Evolutionary conservation across 2,329 filamentous ascomycete species (phyloP).

Genomic region (Cordyceps cicadae): DNA sequence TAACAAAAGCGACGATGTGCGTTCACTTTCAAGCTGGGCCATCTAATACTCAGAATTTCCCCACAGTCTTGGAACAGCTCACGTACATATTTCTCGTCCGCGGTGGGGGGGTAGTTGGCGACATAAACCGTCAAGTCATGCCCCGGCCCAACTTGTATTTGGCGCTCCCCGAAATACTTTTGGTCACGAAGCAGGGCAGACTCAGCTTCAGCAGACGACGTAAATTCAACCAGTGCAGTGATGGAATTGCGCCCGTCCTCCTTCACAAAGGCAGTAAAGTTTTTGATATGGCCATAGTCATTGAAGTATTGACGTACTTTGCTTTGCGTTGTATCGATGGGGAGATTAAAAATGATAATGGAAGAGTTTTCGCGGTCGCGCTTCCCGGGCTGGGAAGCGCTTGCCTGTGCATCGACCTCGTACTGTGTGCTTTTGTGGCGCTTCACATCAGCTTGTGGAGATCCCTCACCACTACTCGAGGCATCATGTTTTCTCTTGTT

Average conservation of each 20-base stretch:
- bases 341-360: conserved; percentile 71
- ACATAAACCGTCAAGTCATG: conserved; percentile 78
- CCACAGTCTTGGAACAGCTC: conserved; percentile 67
- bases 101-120: conserved; percentile 76
- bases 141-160: conserved; percentile 67
- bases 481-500: conserved; percentile 70
- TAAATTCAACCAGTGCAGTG: conserved; percentile 78
- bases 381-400: conserved; percentile 39
- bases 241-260: conserved; percentile 56
- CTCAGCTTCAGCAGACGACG: conserved; percentile 67
- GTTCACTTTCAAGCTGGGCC: conserved; percentile 86
- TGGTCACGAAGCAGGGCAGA: conserved; percentile 74
- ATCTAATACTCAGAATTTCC: conserved; percentile 75
- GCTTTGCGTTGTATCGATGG: conserved; percentile 58
- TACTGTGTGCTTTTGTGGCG: conserved; percentile 48
- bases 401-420: conserved; percentile 19
- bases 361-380: conserved; percentile 88
- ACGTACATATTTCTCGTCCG: conserved; percentile 62
- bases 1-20: conserved; percentile 91
- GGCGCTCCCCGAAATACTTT: conserved; percentile 66
- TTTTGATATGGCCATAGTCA: conserved; percentile 78
- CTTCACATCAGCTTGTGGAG: conserved; percentile 50
- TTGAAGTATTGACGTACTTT: conserved; percentile 84
- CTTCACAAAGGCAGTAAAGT: conserved; percentile 55
- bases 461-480: conserved; percentile 34